These are phyloP conservation scores for Pseudopyrenochaeta lycopersici DNA, from an alignment of 2,329 filamentous ascomycete genomes.

Conservation along the genomic window DNA sequence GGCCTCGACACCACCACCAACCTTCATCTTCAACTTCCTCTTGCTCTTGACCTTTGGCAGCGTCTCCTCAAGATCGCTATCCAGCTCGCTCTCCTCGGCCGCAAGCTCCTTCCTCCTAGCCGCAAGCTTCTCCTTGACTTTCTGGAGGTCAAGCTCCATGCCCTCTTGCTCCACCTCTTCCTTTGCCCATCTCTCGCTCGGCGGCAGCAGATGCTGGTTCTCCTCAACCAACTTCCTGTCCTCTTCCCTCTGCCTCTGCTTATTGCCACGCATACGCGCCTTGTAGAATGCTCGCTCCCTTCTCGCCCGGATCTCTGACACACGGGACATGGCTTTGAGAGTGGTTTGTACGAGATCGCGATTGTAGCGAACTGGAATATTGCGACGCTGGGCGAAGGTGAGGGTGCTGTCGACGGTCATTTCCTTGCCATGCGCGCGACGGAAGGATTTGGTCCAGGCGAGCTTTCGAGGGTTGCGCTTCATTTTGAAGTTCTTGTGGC, in stretches of 20 bases:
- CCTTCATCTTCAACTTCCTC: constrained; percentile 58
- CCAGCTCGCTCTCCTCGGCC: constrained; percentile 60
- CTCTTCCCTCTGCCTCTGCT: constrained; percentile 78
- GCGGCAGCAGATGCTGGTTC: constrained; percentile 90
- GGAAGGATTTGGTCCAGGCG: constrained; percentile 71
- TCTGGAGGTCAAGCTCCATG: constrained; percentile 58
- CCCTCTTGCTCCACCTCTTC: constrained; percentile 67
- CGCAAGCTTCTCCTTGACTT: constrained; percentile 61
- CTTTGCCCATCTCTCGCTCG: constrained; percentile 54
- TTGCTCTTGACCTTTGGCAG: constrained; percentile 54
- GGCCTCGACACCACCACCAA: constrained; percentile 56
- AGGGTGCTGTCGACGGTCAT: constrained; percentile 88
- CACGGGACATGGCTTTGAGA: constrained; percentile 88
- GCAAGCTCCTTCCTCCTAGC: constrained; percentile 71
- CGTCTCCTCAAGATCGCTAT: constrained; percentile 46
- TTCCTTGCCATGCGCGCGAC: constrained; percentile 66
- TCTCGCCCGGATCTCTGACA: constrained; percentile 82
- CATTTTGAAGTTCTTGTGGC: constrained; percentile 86
- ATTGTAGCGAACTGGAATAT: constrained; percentile 95
- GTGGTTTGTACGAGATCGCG: constrained; percentile 88
- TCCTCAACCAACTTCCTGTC: constrained; percentile 89
- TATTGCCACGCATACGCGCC: constrained; percentile 90
- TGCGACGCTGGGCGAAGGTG: constrained; percentile 89
- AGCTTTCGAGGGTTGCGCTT: constrained; percentile 97
- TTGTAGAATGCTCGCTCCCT: constrained; percentile 94